Evolutionary conservation across 768 basidiomycete species (phyloP), one percentile per base, ranked within the genome.

Genomic region (Boletus rubroflammeus): DNA sequence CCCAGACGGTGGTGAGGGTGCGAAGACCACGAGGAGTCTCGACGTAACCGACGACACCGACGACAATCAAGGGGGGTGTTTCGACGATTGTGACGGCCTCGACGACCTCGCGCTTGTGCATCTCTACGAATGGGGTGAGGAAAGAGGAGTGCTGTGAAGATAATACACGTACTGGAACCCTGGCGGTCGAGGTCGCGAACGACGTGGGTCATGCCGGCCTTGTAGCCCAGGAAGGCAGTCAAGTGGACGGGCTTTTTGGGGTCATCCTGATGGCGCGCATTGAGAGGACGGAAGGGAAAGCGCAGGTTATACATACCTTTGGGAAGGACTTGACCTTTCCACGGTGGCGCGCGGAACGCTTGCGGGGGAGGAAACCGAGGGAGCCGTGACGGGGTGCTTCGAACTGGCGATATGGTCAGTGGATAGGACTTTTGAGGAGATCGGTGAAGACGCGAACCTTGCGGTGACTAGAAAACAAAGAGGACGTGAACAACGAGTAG

Each of bases 281-380:
- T 57, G 15, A 68, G 55, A 29, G n/a, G 34, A 32, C 35, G 44
- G n/a, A 46, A 35, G 41, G 19, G n/a, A 39, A 41, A 32, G 23
- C 0, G 36, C 2, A 31, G 3, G 10, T 4, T 8, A 7, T 34
- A 66, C 85, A 56, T 59, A 93, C 95, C 87, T 86, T 94, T 70
- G 97, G 97, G 88, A 98, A 99, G 61, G 94, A 85, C 85, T 99
- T 99, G 76, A 98, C 94, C 82, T 94, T 95, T 74, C 96, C 96
- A 66, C 96, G 88, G 78, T 98, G 96, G 71, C 96, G 88, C 62
- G 96, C 94, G 53, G 96, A 81, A 69, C 96, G 86, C 80, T 99
- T 98, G 72, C 90, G 85, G 68, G 96, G 96, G 60, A 98, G 84
- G 81, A 94, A 96, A 69, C 94, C 96, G 67, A 98, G 86, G 62